phyloP scores from a whole-genome alignment of 208 protist species.

The Balamuthia mandrillaris region DNA sequence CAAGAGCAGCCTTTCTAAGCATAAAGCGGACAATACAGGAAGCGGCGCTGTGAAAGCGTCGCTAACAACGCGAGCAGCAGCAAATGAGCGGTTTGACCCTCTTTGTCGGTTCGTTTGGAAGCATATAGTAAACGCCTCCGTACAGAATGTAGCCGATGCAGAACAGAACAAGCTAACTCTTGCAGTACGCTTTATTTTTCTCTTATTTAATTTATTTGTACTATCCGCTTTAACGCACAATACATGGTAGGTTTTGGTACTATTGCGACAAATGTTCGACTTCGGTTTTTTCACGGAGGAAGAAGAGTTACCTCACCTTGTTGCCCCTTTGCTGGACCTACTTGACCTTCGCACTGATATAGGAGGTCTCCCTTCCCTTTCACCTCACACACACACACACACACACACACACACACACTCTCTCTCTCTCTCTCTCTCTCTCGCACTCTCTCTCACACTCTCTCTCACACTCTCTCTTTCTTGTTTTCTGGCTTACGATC shows the following conservation, averaged over 20 bases:
- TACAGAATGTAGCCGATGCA: background rate
- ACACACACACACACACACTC: background rate
- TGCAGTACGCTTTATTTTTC: background rate
- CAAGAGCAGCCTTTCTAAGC: too few relatives aligned
- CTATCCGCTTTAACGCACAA: too few relatives aligned
- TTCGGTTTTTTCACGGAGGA: background rate
- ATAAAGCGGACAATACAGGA: too few relatives aligned
- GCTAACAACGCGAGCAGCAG: too few relatives aligned
- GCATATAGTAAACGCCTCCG: too few relatives aligned
- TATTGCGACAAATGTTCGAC: constrained; percentile 28
- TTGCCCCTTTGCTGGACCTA: background rate
- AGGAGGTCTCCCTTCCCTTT: too few relatives aligned
- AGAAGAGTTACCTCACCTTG: background rate
- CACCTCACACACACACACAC: background rate
- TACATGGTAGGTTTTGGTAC: constrained; percentile 2
- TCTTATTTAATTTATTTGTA: too few relatives aligned
- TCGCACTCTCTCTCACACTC: background rate
- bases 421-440: background rate
- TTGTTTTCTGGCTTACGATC: too few relatives aligned
- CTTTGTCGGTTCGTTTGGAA: too few relatives aligned
- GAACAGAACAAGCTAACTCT: constrained; percentile 26
- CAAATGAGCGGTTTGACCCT: too few relatives aligned
- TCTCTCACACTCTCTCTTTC: background rate
- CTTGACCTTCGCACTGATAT: constrained; percentile 24
- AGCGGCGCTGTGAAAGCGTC: too few relatives aligned